phyloP scores from a whole-genome alignment of 441 rosid species.

The Populus hybrid region DNA sequence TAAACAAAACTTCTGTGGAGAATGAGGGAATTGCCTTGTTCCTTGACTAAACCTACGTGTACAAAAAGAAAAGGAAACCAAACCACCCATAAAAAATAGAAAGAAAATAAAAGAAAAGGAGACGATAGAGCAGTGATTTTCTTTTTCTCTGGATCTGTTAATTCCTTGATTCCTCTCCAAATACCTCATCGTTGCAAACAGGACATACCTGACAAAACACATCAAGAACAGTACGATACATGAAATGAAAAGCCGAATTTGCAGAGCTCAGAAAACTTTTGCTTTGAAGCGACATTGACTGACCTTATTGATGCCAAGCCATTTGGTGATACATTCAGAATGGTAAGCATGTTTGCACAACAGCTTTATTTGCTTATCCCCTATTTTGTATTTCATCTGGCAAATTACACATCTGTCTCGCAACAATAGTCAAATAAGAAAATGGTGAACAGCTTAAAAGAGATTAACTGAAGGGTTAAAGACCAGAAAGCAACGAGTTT shows the following conservation, averaged over 20 bases:
- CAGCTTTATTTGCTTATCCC: slow-evolving; percentile 50
- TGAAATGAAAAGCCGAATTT: neutral
- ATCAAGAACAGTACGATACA: too few species aligned
- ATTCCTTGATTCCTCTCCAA: too few species aligned
- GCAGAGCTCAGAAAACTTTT: neutral
- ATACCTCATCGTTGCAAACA: too few species aligned
- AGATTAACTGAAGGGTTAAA: neutral
- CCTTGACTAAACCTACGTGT: too few species aligned
- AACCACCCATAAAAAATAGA: too few species aligned
- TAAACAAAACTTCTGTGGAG: too few species aligned
- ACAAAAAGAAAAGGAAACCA: too few species aligned
- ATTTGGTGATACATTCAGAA: slow-evolving; percentile 21
- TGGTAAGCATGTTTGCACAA: slow-evolving; percentile 67
- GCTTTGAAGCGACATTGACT: neutral
- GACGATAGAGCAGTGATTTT: too few species aligned
- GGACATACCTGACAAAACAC: too few species aligned
- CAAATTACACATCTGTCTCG: slow-evolving; percentile 62
- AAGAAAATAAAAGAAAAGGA: too few species aligned
- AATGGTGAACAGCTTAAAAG: neutral
- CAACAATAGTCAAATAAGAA: slow-evolving; percentile 2
- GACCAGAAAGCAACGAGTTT: neutral
- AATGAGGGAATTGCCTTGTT: too few species aligned
- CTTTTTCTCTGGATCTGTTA: too few species aligned
- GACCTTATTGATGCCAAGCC: slow-evolving; percentile 75
- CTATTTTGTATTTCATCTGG: slow-evolving; percentile 70